Evolutionary conservation across 2,329 filamentous ascomycete species (phyloP).

Genomic region (Ilyonectria sp.): DNA sequence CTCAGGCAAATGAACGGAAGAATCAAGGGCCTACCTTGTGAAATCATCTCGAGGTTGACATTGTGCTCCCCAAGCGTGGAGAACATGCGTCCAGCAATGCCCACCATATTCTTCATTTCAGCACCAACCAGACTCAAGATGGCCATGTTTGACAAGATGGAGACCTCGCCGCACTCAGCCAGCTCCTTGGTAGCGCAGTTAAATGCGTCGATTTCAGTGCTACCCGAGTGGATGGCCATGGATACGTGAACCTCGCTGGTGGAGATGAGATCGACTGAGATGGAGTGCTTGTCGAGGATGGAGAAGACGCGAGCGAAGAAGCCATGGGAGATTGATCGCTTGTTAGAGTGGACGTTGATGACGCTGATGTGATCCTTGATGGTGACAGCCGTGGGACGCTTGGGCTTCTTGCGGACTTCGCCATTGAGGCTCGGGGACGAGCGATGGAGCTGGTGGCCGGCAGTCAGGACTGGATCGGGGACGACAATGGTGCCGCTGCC

Average conservation of each 20-base stretch:
- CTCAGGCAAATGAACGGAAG: not conserved
- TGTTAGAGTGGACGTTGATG: slow-evolving; percentile 98
- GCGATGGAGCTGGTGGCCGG: slow-evolving; percentile 71
- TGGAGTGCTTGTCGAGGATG: slow-evolving; percentile 86
- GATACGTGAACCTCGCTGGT: slow-evolving; percentile 98
- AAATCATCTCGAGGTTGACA: slow-evolving; percentile 99
- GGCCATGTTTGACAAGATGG: slow-evolving; percentile 91
- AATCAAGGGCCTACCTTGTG: slow-evolving; percentile 78
- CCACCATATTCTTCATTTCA: slow-evolving; percentile 98
- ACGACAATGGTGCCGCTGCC: slow-evolving; percentile 86
- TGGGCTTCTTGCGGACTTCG: slow-evolving; percentile 68
- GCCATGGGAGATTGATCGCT: slow-evolving; percentile 93
- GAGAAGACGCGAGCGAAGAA: slow-evolving; percentile 96
- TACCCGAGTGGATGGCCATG: slow-evolving; percentile 92
- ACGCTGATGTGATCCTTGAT: slow-evolving; percentile 98
- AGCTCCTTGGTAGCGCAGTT: slow-evolving; percentile 80
- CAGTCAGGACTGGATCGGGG: slow-evolving; percentile 75
- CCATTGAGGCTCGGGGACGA: slow-evolving; percentile 59
- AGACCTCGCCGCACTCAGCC: slow-evolving; percentile 87
- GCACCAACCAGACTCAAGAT: slow-evolving; percentile 95
- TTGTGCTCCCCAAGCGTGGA: slow-evolving; percentile 92
- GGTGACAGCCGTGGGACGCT: slow-evolving; percentile 89
- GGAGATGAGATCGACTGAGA: slow-evolving; percentile 96
- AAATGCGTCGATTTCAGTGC: slow-evolving; percentile 73
- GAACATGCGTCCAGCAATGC: slow-evolving; percentile 95